phyloP scores from a whole-genome alignment of 1,284 basidiomycete genomes.

The Waitea zeae region DNA sequence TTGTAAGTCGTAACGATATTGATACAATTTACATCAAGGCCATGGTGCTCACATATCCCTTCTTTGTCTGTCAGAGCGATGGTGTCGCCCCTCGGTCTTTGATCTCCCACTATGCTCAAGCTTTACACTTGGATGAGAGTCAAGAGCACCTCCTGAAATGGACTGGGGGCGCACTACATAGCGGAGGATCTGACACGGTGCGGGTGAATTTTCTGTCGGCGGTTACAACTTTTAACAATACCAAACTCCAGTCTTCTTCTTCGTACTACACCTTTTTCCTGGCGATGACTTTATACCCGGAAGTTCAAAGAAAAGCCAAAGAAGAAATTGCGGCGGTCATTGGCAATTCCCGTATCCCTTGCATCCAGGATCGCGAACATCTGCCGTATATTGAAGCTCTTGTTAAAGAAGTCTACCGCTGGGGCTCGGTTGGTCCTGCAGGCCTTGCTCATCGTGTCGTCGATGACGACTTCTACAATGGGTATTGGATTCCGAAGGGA shows the following conservation, averaged over 20 bases:
- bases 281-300: slow-evolving; percentile 16
- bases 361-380: slow-evolving; percentile 12
- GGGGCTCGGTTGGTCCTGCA: slow-evolving; percentile 12
- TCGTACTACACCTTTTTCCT: slow-evolving; percentile 13
- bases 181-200: too few relatives aligned
- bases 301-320: slow-evolving; percentile 14
- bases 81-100: too few relatives aligned
- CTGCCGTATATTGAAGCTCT: slow-evolving; percentile 16
- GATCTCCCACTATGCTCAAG: too few relatives aligned
- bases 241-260: slow-evolving; percentile 15
- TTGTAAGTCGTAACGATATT: too few relatives aligned
- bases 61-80: too few relatives aligned
- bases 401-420: slow-evolving; percentile 14
- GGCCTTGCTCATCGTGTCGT: slow-evolving; percentile 12
- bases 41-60: too few relatives aligned
- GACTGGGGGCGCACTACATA: too few relatives aligned
- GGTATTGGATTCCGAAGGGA: slow-evolving; percentile 14
- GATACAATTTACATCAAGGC: too few relatives aligned
- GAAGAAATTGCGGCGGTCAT: slow-evolving; percentile 15
- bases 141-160: too few relatives aligned
- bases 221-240: too few relatives aligned
- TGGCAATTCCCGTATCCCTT: slow-evolving; percentile 13
- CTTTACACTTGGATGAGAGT: too few relatives aligned
- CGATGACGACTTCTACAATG: slow-evolving; percentile 14
- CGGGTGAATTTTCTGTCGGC: too few relatives aligned